Percentiles rank a stretch among this genome's conserved stretches.
These are phyloP conservation scores for Sporothrix curviconia DNA, from an alignment of 2,329 filamentous ascomycete species.

Conservation along the genomic window DNA sequence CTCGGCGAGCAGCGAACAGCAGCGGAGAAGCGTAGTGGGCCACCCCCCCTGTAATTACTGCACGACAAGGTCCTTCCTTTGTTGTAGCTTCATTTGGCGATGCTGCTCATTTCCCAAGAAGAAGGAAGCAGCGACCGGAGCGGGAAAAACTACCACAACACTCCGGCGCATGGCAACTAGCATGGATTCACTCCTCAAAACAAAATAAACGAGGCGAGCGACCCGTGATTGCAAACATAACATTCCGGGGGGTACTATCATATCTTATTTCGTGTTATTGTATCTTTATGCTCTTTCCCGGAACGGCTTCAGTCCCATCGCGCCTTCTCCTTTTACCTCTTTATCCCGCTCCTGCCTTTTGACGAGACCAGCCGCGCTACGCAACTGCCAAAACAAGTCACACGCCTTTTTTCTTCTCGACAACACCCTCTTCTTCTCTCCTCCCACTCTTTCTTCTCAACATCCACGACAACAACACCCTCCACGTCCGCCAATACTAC, in stretches of 20 bases:
- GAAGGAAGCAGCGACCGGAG: constrained; percentile 4
- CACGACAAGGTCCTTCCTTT: constrained; percentile 5
- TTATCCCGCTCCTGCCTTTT: too few relatives aligned
- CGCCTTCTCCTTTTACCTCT: constrained; percentile 6
- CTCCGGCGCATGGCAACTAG: constrained; percentile 2
- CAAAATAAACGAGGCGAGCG: neutral
- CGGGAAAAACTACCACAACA: neutral
- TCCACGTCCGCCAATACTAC: neutral
- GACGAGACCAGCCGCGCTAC: neutral
- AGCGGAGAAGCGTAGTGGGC: constrained; percentile 3
- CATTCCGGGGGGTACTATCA: neutral
- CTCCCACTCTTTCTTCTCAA: neutral
- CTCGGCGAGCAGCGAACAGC: too few relatives aligned
- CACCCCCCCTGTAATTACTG: constrained; percentile 7
- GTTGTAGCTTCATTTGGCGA: constrained; percentile 11
- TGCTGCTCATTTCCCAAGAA: constrained; percentile 14
- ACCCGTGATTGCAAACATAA: neutral
- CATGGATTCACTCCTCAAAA: too few relatives aligned
- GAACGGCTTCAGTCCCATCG: neutral
- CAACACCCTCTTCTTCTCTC: neutral
- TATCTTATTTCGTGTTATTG: neutral
- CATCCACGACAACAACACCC: neutral
- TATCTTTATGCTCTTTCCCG: neutral
- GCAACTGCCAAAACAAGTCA: neutral
- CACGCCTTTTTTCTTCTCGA: neutral